Evolutionary conservation across 2,329 filamentous ascomycete genomes (phyloP).

Genomic region (Fusarium austroafricanum): DNA sequence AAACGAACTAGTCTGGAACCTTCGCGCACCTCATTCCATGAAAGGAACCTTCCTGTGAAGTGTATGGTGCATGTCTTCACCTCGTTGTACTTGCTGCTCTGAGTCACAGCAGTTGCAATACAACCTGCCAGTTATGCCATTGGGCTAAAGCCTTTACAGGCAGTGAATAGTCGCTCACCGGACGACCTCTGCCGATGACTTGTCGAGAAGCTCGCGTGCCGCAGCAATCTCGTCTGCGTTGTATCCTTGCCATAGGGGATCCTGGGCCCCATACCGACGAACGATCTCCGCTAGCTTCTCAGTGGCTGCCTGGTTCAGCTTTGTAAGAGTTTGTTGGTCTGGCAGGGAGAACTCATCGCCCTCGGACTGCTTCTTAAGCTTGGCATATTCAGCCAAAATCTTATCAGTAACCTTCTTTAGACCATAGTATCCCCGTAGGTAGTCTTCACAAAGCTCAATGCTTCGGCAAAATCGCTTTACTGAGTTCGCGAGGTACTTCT

Average conservation of each 20-base stretch:
- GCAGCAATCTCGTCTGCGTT: conserved; percentile 77
- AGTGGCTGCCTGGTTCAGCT: conserved; percentile 78
- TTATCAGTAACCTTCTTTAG: conserved; percentile 74
- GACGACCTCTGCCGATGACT: conserved; percentile 58
- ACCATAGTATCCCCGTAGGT: conserved; percentile 92
- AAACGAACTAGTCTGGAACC: conserved; percentile 32
- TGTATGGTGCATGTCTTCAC: conserved; percentile 17
- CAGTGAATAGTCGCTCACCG: conserved; percentile 51
- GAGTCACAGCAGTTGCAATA: conserved; percentile 26
- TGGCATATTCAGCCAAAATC: conserved; percentile 59
- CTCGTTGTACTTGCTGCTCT: conserved; percentile 20
- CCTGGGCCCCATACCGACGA: conserved; percentile 67
- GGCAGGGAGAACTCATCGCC: conserved; percentile 66
- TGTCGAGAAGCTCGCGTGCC: conserved; percentile 73
- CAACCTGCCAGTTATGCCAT: conserved; percentile 15
- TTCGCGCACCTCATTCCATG: conserved; percentile 15
- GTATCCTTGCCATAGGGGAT: conserved; percentile 79
- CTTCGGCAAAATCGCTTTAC: conserved; percentile 89
- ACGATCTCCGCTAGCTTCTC: conserved; percentile 82
- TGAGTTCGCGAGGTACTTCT: conserved; percentile 74
- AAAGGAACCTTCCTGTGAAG: conserved; percentile 17
- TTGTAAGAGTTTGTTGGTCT: conserved; percentile 68
- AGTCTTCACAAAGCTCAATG: conserved; percentile 93
- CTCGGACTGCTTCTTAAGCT: conserved; percentile 60
- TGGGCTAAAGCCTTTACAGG: conserved; percentile 20